These are phyloP conservation scores for Aspergillus cejpii DNA, from an alignment of 2,329 filamentous ascomycete genomes.

Conservation along the genomic window DNA sequence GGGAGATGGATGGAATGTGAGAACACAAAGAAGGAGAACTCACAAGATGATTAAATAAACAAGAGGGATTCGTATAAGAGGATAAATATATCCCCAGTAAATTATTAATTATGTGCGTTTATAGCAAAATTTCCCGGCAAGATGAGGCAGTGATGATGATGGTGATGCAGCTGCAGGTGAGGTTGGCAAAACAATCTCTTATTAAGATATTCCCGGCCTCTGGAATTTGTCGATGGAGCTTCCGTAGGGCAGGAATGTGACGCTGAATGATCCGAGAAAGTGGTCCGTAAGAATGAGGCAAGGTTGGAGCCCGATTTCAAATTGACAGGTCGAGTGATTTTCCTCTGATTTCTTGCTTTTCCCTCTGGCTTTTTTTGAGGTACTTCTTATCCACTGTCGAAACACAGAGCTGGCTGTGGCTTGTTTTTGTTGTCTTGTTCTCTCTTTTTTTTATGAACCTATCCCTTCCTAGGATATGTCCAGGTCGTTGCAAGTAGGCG, in stretches of 20 bases:
- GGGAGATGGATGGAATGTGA: background rate
- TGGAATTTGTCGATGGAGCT: slow-evolving; percentile 17
- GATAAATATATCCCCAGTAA: slow-evolving; percentile 3
- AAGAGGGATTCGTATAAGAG: background rate
- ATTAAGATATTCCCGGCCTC: slow-evolving; percentile 27
- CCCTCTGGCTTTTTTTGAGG: slow-evolving; percentile 5
- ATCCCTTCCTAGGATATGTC: slow-evolving; percentile 7
- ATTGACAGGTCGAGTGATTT: slow-evolving; percentile 16
- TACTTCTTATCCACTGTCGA: slow-evolving; percentile 4
- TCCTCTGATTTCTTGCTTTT: slow-evolving; percentile 5
- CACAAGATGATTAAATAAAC: slow-evolving; percentile 15
- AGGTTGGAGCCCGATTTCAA: slow-evolving; percentile 12
- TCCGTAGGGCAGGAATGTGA: slow-evolving; percentile 27
- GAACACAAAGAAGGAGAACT: slow-evolving; percentile 8
- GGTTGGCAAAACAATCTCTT: slow-evolving; percentile 35
- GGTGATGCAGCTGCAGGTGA: slow-evolving; percentile 28
- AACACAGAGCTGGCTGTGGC: background rate
- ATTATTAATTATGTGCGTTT: slow-evolving; percentile 15
- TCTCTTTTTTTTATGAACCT: slow-evolving; percentile 6
- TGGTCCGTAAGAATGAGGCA: slow-evolving; percentile 17
- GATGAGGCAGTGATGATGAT: slow-evolving; percentile 22
- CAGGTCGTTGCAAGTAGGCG: slow-evolving; percentile 7
- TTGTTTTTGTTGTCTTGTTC: slow-evolving; percentile 5
- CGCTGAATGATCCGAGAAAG: slow-evolving; percentile 16
- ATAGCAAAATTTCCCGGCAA: slow-evolving; percentile 20